These are phyloP conservation scores for Exutisphaerella laricina DNA, from an alignment of 2,329 filamentous ascomycete species.

Conservation along the genomic window DNA sequence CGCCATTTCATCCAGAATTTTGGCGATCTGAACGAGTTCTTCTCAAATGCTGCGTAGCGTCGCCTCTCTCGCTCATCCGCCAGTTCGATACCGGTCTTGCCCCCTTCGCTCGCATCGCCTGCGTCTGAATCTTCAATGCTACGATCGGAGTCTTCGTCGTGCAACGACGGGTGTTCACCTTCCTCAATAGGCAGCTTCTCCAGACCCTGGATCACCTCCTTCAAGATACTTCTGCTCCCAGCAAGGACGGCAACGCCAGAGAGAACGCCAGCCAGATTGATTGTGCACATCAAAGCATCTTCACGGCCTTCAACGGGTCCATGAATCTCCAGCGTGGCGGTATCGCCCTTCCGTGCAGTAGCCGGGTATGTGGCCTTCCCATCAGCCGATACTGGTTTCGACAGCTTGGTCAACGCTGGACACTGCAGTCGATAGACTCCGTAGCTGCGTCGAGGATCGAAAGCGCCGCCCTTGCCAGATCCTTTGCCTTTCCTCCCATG, in stretches of 20 bases:
- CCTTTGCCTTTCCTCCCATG: slow-evolving; percentile 6
- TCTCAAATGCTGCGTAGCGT: slow-evolving; percentile 13
- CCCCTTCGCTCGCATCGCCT: not conserved
- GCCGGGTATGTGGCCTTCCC: too few species aligned
- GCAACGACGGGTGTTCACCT: not conserved
- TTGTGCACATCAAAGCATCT: slow-evolving; percentile 6
- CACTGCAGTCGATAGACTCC: slow-evolving; percentile 3
- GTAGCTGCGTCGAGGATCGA: slow-evolving; percentile 3
- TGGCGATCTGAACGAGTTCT: slow-evolving; percentile 17
- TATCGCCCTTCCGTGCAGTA: too few species aligned
- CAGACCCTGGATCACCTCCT: slow-evolving; percentile 1
- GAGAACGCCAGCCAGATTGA: not conserved
- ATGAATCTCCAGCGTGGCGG: slow-evolving; percentile 2
- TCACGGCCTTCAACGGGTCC: slow-evolving; percentile 1
- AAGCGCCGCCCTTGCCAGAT: not conserved
- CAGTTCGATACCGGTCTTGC: slow-evolving; percentile 4
- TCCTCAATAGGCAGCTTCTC: not conserved
- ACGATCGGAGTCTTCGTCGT: not conserved
- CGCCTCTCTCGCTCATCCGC: slow-evolving; percentile 10
- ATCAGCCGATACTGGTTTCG: not conserved
- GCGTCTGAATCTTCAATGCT: not conserved
- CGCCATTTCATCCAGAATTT: slow-evolving; percentile 20
- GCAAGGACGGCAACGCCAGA: slow-evolving; percentile 3
- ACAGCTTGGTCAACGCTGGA: slow-evolving; percentile 1
- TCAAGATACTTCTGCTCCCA: slow-evolving; percentile 4